phyloP scores from a whole-genome alignment of 345 rosid genomes.

The Camelina neglecta region DNA sequence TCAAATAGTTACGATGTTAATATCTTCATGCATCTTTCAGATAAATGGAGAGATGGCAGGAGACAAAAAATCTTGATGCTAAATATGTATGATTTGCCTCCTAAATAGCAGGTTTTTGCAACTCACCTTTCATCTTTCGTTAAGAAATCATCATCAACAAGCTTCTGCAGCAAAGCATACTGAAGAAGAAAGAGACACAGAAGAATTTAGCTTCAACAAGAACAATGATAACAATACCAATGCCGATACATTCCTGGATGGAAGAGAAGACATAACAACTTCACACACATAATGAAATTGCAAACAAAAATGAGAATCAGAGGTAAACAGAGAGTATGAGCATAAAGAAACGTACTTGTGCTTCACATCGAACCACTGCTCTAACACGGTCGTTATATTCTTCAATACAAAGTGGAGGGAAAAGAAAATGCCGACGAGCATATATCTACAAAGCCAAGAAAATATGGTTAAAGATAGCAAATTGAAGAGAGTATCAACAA shows the following conservation, averaged over 20 bases:
- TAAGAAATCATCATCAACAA: slow-evolving; percentile 64
- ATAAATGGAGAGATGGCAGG: too few relatives aligned
- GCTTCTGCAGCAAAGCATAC: slow-evolving; percentile 90
- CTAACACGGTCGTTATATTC: slow-evolving; percentile 77
- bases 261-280: not conserved
- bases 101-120: not conserved
- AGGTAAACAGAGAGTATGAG: slow-evolving; percentile 14
- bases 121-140: slow-evolving; percentile 77
- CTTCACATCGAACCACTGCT: slow-evolving; percentile 90
- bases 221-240: slow-evolving; percentile 14
- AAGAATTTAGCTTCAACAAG: slow-evolving; percentile 10
- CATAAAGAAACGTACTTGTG: slow-evolving; percentile 59
- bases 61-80: not conserved
- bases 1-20: slow-evolving; percentile 5
- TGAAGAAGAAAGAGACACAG: slow-evolving; percentile 35
- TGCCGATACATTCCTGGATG: not conserved
- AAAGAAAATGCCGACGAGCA: slow-evolving; percentile 86
- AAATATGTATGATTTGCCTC: not conserved
- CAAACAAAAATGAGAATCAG: not conserved
- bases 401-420: slow-evolving; percentile 80
- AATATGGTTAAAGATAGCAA: not conserved
- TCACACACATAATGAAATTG: not conserved
- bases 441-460: slow-evolving; percentile 58
- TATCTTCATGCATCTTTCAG: not conserved
- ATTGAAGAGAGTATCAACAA: not conserved